phyloP scores from a whole-genome alignment of 768 basidiomycete genomes.

The Tephrocybe sp. region DNA sequence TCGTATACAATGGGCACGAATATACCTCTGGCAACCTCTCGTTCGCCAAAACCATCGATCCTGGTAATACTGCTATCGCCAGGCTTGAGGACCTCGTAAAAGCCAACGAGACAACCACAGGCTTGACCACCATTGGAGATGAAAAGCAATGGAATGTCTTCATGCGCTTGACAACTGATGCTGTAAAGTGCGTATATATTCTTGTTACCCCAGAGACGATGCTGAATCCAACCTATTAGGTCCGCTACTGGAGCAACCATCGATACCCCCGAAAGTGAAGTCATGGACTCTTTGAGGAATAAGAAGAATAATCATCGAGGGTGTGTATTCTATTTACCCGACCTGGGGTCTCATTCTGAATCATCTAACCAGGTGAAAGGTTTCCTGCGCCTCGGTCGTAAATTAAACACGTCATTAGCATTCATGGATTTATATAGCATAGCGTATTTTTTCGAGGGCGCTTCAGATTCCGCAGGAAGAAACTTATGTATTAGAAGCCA shows the following conservation, averaged over 20 bases:
- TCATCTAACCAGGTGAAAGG: conserved; percentile 7
- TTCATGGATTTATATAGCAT: no score
- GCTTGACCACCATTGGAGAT: conserved; percentile 86
- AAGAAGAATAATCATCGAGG: conserved; percentile 85
- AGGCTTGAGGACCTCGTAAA: conserved; percentile 59
- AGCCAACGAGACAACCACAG: conserved; percentile 66
- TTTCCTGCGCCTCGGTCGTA: conserved; percentile 8
- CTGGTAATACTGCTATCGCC: conserved; percentile 56
- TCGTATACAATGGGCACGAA: conserved; percentile 90
- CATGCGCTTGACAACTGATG: conserved; percentile 71
- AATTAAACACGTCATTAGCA: no score
- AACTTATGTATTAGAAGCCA: conserved; percentile 36
- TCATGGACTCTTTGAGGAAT: conserved; percentile 77
- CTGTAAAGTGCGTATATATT: conserved; percentile 55
- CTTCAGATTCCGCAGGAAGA: conserved; percentile 1
- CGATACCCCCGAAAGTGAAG: conserved; percentile 45
- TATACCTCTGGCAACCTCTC: conserved; percentile 77
- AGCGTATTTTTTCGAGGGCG: not conserved
- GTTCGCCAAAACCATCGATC: conserved; percentile 68
- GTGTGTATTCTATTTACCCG: conserved; percentile 31
- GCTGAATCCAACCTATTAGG: conserved; percentile 34
- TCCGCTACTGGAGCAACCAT: conserved; percentile 41
- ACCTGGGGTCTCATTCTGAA: not conserved
- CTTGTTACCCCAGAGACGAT: not conserved
- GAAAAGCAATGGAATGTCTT: conserved; percentile 97